Evolutionary conservation across 2,329 filamentous ascomycete species (phyloP).

Genomic region (Ambrosiella xylebori): DNA sequence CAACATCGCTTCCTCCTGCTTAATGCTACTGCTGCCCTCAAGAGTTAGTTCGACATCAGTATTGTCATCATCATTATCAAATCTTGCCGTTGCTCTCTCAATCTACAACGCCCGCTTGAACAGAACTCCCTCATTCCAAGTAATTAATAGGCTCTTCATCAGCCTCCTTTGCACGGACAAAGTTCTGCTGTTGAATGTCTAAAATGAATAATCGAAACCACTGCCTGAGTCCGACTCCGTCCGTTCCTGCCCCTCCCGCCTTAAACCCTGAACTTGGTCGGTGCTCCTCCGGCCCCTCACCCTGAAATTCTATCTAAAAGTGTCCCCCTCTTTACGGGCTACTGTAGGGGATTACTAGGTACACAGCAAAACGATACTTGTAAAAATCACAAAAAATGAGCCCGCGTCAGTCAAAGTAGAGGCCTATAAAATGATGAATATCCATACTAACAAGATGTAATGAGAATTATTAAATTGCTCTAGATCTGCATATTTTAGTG

Average conservation of each 20-base stretch:
- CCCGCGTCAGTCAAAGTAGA: too few relatives aligned
- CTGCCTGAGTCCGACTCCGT: background rate
- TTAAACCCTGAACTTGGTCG: conserved; percentile 10
- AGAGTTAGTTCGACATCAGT: background rate
- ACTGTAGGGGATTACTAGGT: background rate
- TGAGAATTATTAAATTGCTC: too few relatives aligned
- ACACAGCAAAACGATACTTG: too few relatives aligned
- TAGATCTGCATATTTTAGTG: too few relatives aligned
- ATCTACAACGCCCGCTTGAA: background rate
- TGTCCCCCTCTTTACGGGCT: background rate
- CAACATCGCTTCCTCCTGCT: background rate
- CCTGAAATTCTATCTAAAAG: conserved; percentile 3
- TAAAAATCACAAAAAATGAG: too few relatives aligned
- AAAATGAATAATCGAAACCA: too few relatives aligned
- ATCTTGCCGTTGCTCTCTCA: too few relatives aligned
- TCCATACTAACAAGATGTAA: too few relatives aligned
- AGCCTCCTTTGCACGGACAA: background rate
- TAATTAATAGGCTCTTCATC: background rate
- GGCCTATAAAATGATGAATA: too few relatives aligned
- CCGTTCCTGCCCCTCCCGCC: background rate
- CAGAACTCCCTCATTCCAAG: background rate
- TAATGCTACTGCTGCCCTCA: background rate
- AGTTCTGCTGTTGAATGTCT: too few relatives aligned
- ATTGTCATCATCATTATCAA: background rate
- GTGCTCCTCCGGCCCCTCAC: conserved; percentile 12